Base-by-base conservation (phyloP, 2,329 filamentous ascomycete species). In the Chrysoporthe deuterocubensis region DNA sequence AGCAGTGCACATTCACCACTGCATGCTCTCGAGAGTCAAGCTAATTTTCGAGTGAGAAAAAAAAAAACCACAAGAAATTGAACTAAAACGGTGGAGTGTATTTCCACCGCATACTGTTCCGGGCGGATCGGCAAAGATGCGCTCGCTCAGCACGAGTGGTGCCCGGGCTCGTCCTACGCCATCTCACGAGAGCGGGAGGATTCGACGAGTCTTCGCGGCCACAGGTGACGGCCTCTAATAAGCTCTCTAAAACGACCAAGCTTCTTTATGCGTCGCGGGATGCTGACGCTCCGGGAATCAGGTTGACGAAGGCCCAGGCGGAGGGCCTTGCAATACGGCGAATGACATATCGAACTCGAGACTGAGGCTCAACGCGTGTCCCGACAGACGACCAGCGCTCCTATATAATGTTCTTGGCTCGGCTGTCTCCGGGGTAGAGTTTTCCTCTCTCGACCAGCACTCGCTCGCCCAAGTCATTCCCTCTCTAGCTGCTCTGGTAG, bases 341-440 rank as follows among this genome's bases (percentile, higher is more conserved):
- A 21, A 54, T 11, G 9, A 13, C 50, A 34, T 13, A 54, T 21
- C 46, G 21, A 9, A 16, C 6, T 16, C 50, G 50, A 9, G 26
- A 6, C 26, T 13, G 1, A 21, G 26, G 50, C 13, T 7, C 21
- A 13, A 26, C 26, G 26, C 7, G 21, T 13, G 26, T 21, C 34
- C n/a, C 52, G 34, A n/a, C 16, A 40, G 54, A 40, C 7, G 54
- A 13, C 16, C 18, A 18, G 44, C 44, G 11, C 13, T 9, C 3
- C 32, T 57, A 57, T 57, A 57, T 57, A 57, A 57, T 57, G 54
- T 34, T 57, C 54, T 57, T 40, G 54, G 34, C 32, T 16, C 34
- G 54, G 34, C 32, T 21, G 16, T 57, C 34, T 37, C 4, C 3
- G 54, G 13, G 32, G 9, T 18, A 8, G 50, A 13, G 8, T 8